Base-by-base conservation (phyloP, 1,284 basidiomycete species). In the Entoloma clypeatum region DNA sequence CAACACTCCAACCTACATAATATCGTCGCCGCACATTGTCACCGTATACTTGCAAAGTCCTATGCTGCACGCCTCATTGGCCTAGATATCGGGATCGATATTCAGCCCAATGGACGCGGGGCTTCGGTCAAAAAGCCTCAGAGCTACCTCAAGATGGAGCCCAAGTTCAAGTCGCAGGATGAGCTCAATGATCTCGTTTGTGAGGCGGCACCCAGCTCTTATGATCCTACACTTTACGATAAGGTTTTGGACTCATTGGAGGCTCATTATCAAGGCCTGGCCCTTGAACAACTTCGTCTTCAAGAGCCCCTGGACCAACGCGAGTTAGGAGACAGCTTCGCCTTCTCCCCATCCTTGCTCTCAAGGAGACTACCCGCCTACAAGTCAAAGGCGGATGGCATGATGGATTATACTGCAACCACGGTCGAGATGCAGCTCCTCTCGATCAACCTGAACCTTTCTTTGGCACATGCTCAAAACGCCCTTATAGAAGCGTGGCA, bases 401-500 rank as follows among this genome's bases (percentile, higher is more conserved):
- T 69, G 44, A 59, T 65, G 4, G 64, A 72, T 11, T 55, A 57
- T 6, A 60, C 71, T 2, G 74, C 77, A 11, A 62, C 60, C 9
- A 25, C 40, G 4, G 61, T 77, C 7, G 69, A 82, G 49, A 72
- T 68, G 36, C 69, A 70, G 33, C 58, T 86, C 7, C 63, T 72
- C 42, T 79, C 80, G 0, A 77, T 91, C 62, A 93, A 92, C 58
- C 70, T 90, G 49, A 91, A 93, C 58, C 77, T 92, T 51, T 93
- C 91, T 1, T 66, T 94, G 31, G 72, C 90, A 22, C 86, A 94
- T 52, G 75, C 86, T 1, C 86, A 93, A 60, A 77, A 77, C 3
- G 68, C 77, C 1, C 69, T 92, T 33, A 78, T 84, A 0, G 80
- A 89, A 43, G 78, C 90, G 3, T 95, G 90, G 88, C 79, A 82